These are phyloP conservation scores for Starmerella floris DNA, from an alignment of 805 yeast genomes.

Conservation along the genomic window DNA sequence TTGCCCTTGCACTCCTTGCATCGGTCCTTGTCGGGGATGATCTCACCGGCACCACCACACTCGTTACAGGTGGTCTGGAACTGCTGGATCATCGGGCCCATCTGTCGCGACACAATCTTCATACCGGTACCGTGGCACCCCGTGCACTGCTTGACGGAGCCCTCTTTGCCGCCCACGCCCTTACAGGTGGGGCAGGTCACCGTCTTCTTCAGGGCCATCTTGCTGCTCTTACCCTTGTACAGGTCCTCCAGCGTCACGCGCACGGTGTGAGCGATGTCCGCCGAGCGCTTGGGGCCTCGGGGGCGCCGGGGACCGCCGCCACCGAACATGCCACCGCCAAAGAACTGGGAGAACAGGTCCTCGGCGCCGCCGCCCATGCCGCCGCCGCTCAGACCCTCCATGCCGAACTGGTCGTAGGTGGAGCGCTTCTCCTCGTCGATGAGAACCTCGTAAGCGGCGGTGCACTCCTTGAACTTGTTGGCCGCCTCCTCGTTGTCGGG, in stretches of 20 bases:
- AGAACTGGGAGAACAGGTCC: slow-evolving; percentile 68
- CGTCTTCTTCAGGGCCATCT: slow-evolving; percentile 87
- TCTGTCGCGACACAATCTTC: slow-evolving; percentile 85
- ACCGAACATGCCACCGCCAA: slow-evolving; percentile 50
- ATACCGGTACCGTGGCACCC: slow-evolving; percentile 86
- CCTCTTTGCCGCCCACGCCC: slow-evolving; percentile 93
- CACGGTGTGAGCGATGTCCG: slow-evolving; percentile 81
- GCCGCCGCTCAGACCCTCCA: slow-evolving; percentile 79
- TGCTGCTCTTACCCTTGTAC: slow-evolving; percentile 58
- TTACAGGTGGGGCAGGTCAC: slow-evolving; percentile 77
- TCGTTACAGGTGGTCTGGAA: slow-evolving; percentile 87
- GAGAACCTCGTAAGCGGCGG: slow-evolving; percentile 73
- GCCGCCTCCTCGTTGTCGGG: slow-evolving; percentile 60
- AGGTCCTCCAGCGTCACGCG: slow-evolving; percentile 59
- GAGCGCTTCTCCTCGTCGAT: slow-evolving; percentile 81
- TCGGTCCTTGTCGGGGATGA: slow-evolving; percentile 71
- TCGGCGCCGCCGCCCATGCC: slow-evolving; percentile 59
- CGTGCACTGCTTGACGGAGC: slow-evolving; percentile 73
- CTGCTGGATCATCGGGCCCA: slow-evolving; percentile 99
- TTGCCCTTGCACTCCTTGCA: slow-evolving; percentile 82
- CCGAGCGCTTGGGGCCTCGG: slow-evolving; percentile 77
- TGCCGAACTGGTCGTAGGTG: slow-evolving; percentile 78
- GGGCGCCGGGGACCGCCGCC: slow-evolving; percentile 53
- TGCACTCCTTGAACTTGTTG: slow-evolving; percentile 84
- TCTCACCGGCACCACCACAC: slow-evolving; percentile 88